These are phyloP conservation scores for Lodderomyces oxycetoniae DNA, from an alignment of 1,139 yeast species.

Conservation along the genomic window DNA sequence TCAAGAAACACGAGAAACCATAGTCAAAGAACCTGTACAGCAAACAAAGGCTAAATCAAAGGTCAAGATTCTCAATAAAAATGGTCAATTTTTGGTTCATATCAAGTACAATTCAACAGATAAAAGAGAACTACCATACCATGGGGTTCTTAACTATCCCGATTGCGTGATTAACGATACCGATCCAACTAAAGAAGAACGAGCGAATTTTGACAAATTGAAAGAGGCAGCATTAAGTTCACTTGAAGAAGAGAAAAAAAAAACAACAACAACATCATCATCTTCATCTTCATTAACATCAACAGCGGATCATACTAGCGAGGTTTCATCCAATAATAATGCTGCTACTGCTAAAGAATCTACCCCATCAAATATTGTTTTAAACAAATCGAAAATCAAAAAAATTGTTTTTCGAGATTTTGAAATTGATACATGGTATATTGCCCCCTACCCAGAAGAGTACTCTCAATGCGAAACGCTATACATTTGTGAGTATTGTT, in stretches of 20 bases:
- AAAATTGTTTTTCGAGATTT: conserved; percentile 63
- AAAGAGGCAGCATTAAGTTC: conserved; percentile 23
- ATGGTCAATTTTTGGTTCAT: conserved; percentile 5
- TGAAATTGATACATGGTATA: conserved; percentile 87
- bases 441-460: conserved; percentile 91
- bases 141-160: conserved; percentile 56
- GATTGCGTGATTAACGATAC: conserved; percentile 62
- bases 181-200: conserved; percentile 51
- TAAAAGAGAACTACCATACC: conserved; percentile 50
- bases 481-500: conserved; percentile 79
- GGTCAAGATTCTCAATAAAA: background rate
- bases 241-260: conserved; percentile 1
- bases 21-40: background rate
- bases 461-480: conserved; percentile 59
- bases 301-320: too few relatives aligned
- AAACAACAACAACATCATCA: background rate
- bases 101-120: conserved; percentile 5
- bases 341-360: conserved; percentile 11
- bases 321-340: too few relatives aligned
- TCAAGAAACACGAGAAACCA: conserved; percentile 8
- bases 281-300: background rate
- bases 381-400: conserved; percentile 29
- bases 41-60: background rate
- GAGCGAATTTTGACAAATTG: conserved; percentile 41
- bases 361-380: conserved; percentile 15